These are phyloP conservation scores for Alternaria sp. DNA, from an alignment of 2,329 filamentous ascomycete species.

Conservation along the genomic window DNA sequence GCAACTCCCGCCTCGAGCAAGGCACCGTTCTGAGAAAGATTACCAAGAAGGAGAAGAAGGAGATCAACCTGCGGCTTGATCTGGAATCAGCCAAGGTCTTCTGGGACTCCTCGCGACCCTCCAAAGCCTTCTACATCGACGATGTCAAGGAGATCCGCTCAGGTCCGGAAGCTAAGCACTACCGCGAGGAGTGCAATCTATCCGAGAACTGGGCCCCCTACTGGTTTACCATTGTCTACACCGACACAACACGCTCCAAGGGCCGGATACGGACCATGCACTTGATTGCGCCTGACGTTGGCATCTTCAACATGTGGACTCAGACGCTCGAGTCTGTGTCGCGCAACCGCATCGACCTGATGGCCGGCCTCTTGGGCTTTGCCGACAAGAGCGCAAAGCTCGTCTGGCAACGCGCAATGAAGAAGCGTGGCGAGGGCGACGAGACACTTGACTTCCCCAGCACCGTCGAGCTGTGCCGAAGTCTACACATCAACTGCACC, in stretches of 20 bases:
- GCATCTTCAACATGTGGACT: constrained; percentile 79
- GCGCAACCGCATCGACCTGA: constrained; percentile 84
- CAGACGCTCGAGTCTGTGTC: constrained; percentile 83
- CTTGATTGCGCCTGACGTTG: constrained; percentile 77
- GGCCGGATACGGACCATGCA: constrained; percentile 81
- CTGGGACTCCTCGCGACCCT: constrained; percentile 80
- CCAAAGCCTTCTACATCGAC: constrained; percentile 90
- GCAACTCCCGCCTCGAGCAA: constrained; percentile 76
- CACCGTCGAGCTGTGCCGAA: constrained; percentile 83
- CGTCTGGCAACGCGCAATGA: constrained; percentile 88
- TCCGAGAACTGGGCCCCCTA: constrained; percentile 69
- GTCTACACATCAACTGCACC: constrained; percentile 89
- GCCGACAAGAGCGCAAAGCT: constrained; percentile 78
- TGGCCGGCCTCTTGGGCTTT: constrained; percentile 82
- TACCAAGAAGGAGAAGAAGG: constrained; percentile 78
- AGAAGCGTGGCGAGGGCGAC: constrained; percentile 65
- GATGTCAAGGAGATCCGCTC: constrained; percentile 91
- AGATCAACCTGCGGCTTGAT: constrained; percentile 79
- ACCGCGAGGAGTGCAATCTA: constrained; percentile 81
- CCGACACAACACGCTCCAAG: constrained; percentile 77
- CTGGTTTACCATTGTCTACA: constrained; percentile 92
- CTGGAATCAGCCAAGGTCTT: constrained; percentile 83
- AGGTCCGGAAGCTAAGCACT: constrained; percentile 84
- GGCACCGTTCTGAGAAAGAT: constrained; percentile 83
- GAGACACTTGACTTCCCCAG: constrained; percentile 78